Evolutionary conservation across 108 stramenopile genomes (phyloP).

Genomic region (Skeletonema potamos): DNA sequence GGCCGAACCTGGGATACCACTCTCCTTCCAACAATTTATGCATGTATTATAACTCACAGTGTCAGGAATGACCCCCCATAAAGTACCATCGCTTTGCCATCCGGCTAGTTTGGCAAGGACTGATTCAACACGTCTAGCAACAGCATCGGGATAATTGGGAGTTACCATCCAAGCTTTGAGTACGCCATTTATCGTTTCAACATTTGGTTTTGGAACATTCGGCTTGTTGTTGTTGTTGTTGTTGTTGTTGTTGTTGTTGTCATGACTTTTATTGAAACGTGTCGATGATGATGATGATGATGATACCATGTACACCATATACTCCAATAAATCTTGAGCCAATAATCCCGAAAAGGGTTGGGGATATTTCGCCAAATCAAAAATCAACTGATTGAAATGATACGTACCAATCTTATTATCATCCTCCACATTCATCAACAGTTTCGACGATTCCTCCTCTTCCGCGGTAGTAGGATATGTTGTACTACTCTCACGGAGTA

Average conservation of each 20-base stretch:
- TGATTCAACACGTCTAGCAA: constrained; percentile 34
- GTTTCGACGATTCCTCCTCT: not conserved
- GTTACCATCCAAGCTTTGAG: constrained; percentile 48
- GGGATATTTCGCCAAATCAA: constrained; percentile 36
- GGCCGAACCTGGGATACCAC: constrained; percentile 48
- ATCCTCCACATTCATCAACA: not conserved
- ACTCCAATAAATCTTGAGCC: constrained; percentile 42
- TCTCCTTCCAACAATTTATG: constrained; percentile 70
- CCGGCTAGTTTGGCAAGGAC: constrained; percentile 35
- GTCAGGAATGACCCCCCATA: constrained; percentile 32
- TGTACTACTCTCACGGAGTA: constrained; percentile 20
- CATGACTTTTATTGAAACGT: too few relatives aligned
- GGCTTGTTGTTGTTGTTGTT: not conserved
- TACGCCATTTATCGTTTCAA: constrained; percentile 37
- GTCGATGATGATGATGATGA: too few relatives aligned
- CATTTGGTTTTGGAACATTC: constrained; percentile 35
- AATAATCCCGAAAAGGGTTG: constrained; percentile 28
- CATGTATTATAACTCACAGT: constrained; percentile 46
- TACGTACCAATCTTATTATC: constrained; percentile 25
- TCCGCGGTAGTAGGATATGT: too few relatives aligned
- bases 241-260: not conserved
- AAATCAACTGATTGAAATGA: constrained; percentile 46
- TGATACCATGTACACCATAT: constrained; percentile 21
- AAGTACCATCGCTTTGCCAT: constrained; percentile 37
- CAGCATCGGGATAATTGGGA: constrained; percentile 16